These are phyloP conservation scores for Globisporangium iwayamae DNA, from an alignment of 352 stramenopile species.

Conservation along the genomic window DNA sequence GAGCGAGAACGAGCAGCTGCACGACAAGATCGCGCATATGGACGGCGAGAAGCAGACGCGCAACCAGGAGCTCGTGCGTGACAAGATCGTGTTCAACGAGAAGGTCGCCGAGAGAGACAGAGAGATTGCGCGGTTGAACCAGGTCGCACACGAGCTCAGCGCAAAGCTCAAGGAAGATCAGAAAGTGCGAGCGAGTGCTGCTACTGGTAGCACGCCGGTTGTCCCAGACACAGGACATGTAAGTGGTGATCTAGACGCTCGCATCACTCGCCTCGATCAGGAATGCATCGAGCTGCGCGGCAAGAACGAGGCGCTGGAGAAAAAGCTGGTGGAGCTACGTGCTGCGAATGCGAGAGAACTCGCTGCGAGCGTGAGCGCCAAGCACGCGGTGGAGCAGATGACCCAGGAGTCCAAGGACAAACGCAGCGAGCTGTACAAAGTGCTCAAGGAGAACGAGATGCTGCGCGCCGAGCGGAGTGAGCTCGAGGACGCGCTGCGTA, in stretches of 20 bases:
- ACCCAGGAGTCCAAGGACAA: conserved; percentile 43
- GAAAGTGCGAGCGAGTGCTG: neutral
- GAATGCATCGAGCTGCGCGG: conserved; percentile 22
- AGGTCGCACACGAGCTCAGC: conserved; percentile 10
- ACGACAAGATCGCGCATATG: conserved; percentile 44
- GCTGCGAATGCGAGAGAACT: conserved; percentile 3
- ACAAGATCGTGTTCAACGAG: neutral
- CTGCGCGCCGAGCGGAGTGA: conserved; percentile 37
- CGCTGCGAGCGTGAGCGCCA: conserved; percentile 27
- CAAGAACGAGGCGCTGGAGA: conserved; percentile 37
- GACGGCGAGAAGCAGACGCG: conserved; percentile 26
- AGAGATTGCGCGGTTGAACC: conserved; percentile 23
- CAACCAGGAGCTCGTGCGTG: conserved; percentile 4
- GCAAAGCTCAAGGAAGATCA: conserved; percentile 2
- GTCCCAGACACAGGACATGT: neutral
- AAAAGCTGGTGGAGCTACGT: conserved; percentile 34
- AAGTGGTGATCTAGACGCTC: neutral
- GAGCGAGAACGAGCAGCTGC: conserved; percentile 62
- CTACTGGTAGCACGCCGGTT: neutral
- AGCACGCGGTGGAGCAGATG: conserved; percentile 29
- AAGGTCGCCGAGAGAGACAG: conserved; percentile 22
- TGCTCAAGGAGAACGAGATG: conserved; percentile 65
- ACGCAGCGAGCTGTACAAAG: conserved; percentile 56
- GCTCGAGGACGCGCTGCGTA: conserved; percentile 34
- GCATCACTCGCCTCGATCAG: neutral